A percentile compares a stretch with the other conserved stretches of the same genome.
Evolutionary conservation across 1,139 yeast species (phyloP).

Genomic region (Blastobotrys serpentis): DNA sequence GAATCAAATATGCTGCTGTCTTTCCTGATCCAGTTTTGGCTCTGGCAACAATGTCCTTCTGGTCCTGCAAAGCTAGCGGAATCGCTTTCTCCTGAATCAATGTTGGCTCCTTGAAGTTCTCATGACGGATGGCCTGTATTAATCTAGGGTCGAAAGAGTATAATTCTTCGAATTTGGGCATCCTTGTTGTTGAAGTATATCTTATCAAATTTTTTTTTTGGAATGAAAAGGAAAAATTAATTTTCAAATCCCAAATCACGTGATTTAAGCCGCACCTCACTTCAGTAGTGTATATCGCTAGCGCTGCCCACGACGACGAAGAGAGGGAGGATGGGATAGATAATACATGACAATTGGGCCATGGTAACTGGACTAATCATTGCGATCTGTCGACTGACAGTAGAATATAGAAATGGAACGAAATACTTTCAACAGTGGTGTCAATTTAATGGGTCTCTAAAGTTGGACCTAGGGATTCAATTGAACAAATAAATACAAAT

Average conservation of each 20-base stretch:
- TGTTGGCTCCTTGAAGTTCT: constrained; percentile 84
- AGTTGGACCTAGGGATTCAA: no score
- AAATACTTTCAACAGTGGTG: no score
- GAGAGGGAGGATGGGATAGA: no score
- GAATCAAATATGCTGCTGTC: constrained; percentile 80
- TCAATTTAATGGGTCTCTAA: no score
- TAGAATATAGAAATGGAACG: no score
- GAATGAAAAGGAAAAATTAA: constrained; percentile 1
- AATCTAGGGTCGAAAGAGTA: constrained; percentile 70
- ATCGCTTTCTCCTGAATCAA: constrained; percentile 89
- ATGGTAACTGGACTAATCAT: no score
- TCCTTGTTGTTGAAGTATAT: background rate
- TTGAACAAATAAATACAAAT: no score
- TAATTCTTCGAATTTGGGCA: constrained; percentile 20
- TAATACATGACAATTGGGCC: no score
- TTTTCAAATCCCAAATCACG: background rate
- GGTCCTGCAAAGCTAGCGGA: constrained; percentile 83
- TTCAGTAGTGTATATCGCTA: no score
- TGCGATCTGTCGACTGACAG: no score
- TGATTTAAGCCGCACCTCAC: constrained; percentile 6
- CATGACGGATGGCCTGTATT: constrained; percentile 68
- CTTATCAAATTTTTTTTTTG: constrained; percentile 11
- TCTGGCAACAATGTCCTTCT: constrained; percentile 81
- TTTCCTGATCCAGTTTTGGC: constrained; percentile 93
- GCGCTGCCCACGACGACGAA: no score